Conservation (phyloP, 371 early-diverging fungal species). For the Massospora cicadina region DNA sequence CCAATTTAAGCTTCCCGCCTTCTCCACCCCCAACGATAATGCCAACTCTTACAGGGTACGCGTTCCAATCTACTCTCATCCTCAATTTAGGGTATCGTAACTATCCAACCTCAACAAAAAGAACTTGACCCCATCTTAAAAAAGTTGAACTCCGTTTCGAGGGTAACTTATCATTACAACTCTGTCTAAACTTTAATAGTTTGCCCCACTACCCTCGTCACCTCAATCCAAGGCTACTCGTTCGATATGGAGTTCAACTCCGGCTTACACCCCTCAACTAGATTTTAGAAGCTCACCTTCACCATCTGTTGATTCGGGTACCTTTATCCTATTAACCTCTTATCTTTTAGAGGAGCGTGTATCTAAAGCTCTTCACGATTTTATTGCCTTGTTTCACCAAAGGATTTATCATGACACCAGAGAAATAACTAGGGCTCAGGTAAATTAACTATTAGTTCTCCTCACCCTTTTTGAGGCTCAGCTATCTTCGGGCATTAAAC, state of each 20-base stretch:
- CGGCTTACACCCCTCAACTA: neutral
- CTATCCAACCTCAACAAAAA: neutral
- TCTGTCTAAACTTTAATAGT: neutral
- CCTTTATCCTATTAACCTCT: neutral
- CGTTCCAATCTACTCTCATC: neutral
- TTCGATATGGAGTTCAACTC: constrained; percentile 1
- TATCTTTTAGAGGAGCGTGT: neutral
- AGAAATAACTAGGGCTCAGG: constrained; percentile 3
- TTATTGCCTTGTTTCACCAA: neutral
- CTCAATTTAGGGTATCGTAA: neutral
- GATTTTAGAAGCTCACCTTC: neutral
- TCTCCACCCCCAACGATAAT: neutral
- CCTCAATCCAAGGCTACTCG: neutral
- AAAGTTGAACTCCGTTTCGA: neutral
- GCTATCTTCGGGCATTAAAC: constrained; percentile 3
- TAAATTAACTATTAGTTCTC: neutral
- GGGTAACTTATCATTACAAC: neutral
- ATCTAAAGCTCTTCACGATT: neutral
- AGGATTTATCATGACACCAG: neutral
- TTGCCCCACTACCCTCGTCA: neutral
- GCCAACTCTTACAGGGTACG: neutral
- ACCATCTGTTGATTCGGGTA: neutral
- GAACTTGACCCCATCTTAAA: neutral
- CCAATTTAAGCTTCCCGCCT: neutral
- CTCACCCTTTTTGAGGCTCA: neutral